These are phyloP conservation scores for Sclerotinia minor DNA, from an alignment of 2,329 filamentous ascomycete species.

Conservation along the genomic window DNA sequence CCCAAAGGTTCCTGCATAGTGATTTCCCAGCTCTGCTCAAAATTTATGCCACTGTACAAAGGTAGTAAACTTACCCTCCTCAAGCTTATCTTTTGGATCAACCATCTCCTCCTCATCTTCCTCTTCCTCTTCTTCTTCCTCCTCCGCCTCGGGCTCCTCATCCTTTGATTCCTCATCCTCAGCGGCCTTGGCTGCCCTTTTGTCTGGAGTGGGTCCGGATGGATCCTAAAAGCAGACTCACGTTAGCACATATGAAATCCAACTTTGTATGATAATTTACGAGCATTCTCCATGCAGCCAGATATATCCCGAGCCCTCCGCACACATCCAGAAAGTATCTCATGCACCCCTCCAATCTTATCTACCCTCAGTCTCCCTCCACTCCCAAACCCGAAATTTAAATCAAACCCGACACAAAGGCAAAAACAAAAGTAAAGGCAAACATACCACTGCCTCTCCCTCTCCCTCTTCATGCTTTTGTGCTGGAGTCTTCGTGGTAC, in stretches of 20 bases:
- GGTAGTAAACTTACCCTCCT: slow-evolving; percentile 74
- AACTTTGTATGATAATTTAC: neutral
- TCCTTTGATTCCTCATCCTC: slow-evolving; percentile 43
- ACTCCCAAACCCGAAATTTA: neutral
- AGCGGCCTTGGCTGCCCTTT: slow-evolving; percentile 43
- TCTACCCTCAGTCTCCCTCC: neutral
- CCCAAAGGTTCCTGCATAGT: neutral
- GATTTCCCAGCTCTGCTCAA: neutral
- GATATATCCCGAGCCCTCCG: slow-evolving; percentile 8
- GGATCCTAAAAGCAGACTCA: slow-evolving; percentile 28
- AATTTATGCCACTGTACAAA: slow-evolving; percentile 2
- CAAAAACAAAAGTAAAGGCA: neutral
- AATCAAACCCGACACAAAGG: slow-evolving; percentile 4
- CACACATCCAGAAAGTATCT: slow-evolving; percentile 2
- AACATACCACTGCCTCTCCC: slow-evolving; percentile 39
- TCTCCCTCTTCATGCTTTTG: slow-evolving; percentile 51
- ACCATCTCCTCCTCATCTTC: slow-evolving; percentile 73
- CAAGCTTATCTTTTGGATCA: slow-evolving; percentile 83
- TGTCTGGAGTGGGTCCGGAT: slow-evolving; percentile 28
- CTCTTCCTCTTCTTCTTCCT: slow-evolving; percentile 57
- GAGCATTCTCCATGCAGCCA: neutral
- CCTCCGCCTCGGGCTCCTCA: slow-evolving; percentile 48
- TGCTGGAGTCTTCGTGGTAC: slow-evolving; percentile 47
- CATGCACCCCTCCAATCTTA: neutral
- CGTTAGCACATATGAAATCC: neutral